Base-by-base conservation (phyloP, 805 yeast species). In the Monosporozyma servazzii region DNA sequence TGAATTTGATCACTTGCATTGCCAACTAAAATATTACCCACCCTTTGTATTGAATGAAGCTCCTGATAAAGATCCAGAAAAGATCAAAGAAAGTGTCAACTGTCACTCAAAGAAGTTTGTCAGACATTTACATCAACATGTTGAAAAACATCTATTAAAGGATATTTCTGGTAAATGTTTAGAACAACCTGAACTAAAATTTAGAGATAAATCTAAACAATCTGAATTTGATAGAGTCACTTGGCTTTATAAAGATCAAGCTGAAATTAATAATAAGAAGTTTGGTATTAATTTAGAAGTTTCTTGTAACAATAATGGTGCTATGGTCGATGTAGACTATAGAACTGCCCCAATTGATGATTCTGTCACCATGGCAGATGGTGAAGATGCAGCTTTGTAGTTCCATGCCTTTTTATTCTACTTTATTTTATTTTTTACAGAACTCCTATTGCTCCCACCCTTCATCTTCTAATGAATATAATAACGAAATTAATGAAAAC, bases 101-200 rank as follows among this genome's bases (percentile, higher is more conserved):
- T 80, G 84, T 54, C 80, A 84, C 64, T 81, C 83, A 52, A 78
- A 80, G 59, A 84, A 84, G 67, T 85, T 83, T 63, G 80, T 79
- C 54, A 75, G 91, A 64, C 84, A 84, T 66, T 74, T 85, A 65
- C 84, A 81, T 60, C 91, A 85, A 66, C 91, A 85, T 61, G 73
- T 85, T 51, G 78, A 81, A 59, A 82, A 82, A 61, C 90, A 84
- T 65, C 69, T 85, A 62, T 72, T 85, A 62, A 75, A 77, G 54
- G 90, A 84, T 58, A 80, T 85, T 68, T 76, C 75, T 55, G 74
- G 72, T 52, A 77, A 80, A 18, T 41, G 30, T 64, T 71, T 82
- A n/a, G 86, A 87, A 45, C 66, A 74, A 51, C 65, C 64, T 5
- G 71, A 71, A 47, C 70, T 78, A 69, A 72, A 78, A 47, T 77